Evolutionary conservation across 2,329 filamentous ascomycete genomes (phyloP).

Genomic region (Capronia coronata): DNA sequence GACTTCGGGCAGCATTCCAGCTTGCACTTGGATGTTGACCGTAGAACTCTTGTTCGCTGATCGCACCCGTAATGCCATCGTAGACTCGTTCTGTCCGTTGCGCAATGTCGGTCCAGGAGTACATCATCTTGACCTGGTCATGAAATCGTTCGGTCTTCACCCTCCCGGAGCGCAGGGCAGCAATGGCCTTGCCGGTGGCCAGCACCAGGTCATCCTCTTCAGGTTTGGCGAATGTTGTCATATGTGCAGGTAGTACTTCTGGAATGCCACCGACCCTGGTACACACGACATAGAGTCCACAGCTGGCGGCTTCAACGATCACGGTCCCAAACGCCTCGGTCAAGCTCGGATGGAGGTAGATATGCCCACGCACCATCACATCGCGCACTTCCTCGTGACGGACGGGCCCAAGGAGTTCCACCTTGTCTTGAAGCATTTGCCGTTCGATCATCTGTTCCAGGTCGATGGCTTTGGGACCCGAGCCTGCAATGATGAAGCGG

Average conservation of each 20-base stretch:
- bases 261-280: conserved; percentile 95
- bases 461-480: conserved; percentile 93
- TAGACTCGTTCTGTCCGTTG: conserved; percentile 91
- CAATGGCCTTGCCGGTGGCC: conserved; percentile 84
- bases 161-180: conserved; percentile 73
- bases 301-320: conserved; percentile 93
- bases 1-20: conserved; percentile 65
- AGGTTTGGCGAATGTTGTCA: conserved; percentile 95
- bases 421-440: conserved; percentile 85
- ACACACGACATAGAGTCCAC: conserved; percentile 91
- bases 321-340: conserved; percentile 98
- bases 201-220: conserved; percentile 92
- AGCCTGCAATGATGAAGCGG: conserved; percentile 92
- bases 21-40: conserved; percentile 64
- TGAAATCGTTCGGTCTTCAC: conserved; percentile 92
- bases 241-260: conserved; percentile 88
- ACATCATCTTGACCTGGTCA: conserved; percentile 96
- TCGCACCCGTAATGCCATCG: conserved; percentile 80
- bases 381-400: conserved; percentile 94
- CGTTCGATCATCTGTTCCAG: conserved; percentile 97
- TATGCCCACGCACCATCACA: conserved; percentile 94
- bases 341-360: conserved; percentile 89
- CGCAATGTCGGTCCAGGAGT: conserved; percentile 95
- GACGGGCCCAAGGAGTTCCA: conserved; percentile 84
- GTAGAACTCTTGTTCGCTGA: conserved; percentile 82